phyloP scores from a whole-genome alignment of 2,329 filamentous ascomycete genomes.

The Fusarium verrucosum region DNA sequence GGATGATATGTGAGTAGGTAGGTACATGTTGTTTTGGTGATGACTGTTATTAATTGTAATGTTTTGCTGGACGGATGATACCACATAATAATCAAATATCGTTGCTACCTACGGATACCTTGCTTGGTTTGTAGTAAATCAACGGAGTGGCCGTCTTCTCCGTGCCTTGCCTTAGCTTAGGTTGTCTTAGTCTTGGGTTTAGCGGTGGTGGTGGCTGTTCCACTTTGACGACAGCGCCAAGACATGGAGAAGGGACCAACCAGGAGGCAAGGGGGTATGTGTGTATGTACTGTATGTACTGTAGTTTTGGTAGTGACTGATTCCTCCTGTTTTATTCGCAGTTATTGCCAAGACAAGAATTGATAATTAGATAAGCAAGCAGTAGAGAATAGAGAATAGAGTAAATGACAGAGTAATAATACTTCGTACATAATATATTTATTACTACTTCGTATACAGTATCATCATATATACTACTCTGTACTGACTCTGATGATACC shows the following conservation, averaged over 20 bases:
- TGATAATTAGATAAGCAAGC: background rate
- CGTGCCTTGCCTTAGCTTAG: no score
- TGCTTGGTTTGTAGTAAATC: background rate
- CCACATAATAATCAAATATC: background rate
- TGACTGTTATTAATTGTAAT: background rate
- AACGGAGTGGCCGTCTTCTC: conserved; percentile 14
- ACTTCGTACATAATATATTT: no score
- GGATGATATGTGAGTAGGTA: no score
- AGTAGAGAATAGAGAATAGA: background rate
- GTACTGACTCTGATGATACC: background rate
- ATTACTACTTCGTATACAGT: no score
- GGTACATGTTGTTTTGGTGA: background rate
- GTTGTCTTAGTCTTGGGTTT: no score
- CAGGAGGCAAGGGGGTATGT: conserved; percentile 8
- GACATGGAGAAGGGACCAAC: conserved; percentile 31
- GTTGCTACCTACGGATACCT: no score
- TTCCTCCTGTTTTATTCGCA: conserved; percentile 32
- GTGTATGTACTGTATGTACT: no score
- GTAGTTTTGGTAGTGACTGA: conserved; percentile 38
- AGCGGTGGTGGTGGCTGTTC: background rate
- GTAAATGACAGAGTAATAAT: no score
- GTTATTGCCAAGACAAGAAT: conserved; percentile 9
- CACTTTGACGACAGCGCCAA: conserved; percentile 16
- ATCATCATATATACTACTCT: no score
- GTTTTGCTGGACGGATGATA: background rate